Percentiles rank a stretch among this genome's conserved stretches.
phyloP scores from a whole-genome alignment of 73 alveolate species.

The Paramecium tetraurelia region DNA sequence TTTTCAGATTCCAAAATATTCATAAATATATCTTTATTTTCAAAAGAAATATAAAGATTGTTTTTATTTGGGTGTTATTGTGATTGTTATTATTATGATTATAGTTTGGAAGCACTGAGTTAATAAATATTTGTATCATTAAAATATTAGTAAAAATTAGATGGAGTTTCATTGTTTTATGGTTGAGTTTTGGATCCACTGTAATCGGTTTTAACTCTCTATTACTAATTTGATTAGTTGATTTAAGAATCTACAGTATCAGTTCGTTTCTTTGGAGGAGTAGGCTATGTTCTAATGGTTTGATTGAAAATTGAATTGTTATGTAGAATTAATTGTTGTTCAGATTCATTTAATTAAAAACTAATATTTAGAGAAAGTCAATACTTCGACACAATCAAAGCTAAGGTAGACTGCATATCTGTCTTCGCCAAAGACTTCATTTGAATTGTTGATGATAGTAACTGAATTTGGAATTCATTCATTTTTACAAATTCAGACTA shows the following conservation, averaged over 20 bases:
- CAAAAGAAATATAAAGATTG: conserved; percentile 49
- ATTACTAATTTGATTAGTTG: neutral
- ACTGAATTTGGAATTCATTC: neutral
- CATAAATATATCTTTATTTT: conserved; percentile 54
- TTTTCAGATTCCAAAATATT: conserved; percentile 7
- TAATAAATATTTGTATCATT: neutral
- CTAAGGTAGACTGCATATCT: neutral
- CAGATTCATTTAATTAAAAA: neutral
- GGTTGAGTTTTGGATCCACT: neutral
- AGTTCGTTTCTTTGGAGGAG: conserved; percentile 21
- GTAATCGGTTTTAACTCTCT: neutral
- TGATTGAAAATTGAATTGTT: neutral
- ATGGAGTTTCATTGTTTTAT: neutral
- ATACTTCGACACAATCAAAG: neutral
- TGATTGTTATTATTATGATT: neutral
- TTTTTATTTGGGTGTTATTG: neutral
- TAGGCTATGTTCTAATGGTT: conserved; percentile 3
- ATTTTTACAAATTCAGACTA: neutral
- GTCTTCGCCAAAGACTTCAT: neutral
- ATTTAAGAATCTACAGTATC: neutral
- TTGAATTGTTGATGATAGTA: neutral
- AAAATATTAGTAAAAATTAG: neutral
- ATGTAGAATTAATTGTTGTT: neutral
- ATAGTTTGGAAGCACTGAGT: neutral
- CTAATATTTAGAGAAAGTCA: neutral